These are phyloP conservation scores for Beauveria pseudobassiana DNA, from an alignment of 2,329 filamentous ascomycete species.

Conservation along the genomic window DNA sequence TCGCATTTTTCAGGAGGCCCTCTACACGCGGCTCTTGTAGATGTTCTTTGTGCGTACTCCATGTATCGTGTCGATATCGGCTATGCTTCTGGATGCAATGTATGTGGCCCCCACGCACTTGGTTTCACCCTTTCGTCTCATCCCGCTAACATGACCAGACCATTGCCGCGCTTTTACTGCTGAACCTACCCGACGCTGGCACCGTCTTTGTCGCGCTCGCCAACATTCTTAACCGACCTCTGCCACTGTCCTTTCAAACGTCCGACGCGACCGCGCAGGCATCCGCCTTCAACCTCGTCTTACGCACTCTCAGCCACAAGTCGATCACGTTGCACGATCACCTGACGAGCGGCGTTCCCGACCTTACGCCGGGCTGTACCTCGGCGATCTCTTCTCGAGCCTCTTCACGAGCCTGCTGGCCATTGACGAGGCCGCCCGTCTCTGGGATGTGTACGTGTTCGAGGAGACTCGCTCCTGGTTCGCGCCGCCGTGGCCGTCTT, in stretches of 20 bases:
- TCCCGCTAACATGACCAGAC: constrained; percentile 37
- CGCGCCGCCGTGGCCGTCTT: constrained; percentile 64
- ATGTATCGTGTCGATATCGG: constrained; percentile 80
- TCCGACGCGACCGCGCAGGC: constrained; percentile 61
- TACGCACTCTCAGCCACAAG: constrained; percentile 60
- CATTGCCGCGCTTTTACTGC: constrained; percentile 63
- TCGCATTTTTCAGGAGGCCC: constrained; percentile 64
- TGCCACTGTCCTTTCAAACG: constrained; percentile 69
- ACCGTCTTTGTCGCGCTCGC: constrained; percentile 64
- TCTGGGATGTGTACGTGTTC: constrained; percentile 80
- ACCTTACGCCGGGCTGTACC: constrained; percentile 41
- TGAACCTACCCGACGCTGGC: constrained; percentile 58
- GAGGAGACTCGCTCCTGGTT: constrained; percentile 67
- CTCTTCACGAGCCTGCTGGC: constrained; percentile 57
- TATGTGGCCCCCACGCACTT: constrained; percentile 35
- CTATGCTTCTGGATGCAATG: constrained; percentile 67
- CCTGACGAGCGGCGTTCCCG: constrained; percentile 43
- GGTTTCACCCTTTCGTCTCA: not conserved
- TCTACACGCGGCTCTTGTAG: constrained; percentile 58
- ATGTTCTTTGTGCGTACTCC: constrained; percentile 70
- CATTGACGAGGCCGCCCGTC: constrained; percentile 61
- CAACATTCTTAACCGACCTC: constrained; percentile 68
- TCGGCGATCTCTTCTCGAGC: constrained; percentile 53
- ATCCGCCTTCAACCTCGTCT: constrained; percentile 60
- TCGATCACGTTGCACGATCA: constrained; percentile 57